Conservation (phyloP, 1,284 basidiomycete genomes). For the Austroboletus novae-zelandiae region DNA sequence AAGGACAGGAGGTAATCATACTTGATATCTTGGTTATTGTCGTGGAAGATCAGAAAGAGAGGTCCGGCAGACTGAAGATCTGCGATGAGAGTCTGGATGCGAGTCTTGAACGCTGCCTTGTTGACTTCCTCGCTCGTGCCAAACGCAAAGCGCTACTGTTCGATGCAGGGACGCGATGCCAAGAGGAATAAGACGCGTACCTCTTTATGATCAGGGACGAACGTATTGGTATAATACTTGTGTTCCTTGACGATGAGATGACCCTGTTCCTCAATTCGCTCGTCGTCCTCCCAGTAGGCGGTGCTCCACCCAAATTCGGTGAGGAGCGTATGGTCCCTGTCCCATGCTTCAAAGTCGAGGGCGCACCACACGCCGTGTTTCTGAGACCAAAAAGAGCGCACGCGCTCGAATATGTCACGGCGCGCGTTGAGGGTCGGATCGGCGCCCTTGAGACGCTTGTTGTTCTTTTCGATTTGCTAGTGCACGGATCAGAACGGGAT, state of each 20-base stretch:
- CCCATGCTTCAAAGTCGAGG: conserved; percentile 80
- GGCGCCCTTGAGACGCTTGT: conserved; percentile 68
- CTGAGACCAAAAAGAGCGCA: conserved; percentile 59
- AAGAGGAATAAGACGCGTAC: conserved; percentile 36
- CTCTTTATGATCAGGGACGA: conserved; percentile 59
- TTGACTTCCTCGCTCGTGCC: conserved; percentile 57
- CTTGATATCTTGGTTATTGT: conserved; percentile 71
- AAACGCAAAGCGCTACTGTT: conserved; percentile 58
- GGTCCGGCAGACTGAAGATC: conserved; percentile 48
- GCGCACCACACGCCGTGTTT: conserved; percentile 69
- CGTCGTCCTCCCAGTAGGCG: conserved; percentile 52
- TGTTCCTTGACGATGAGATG: conserved; percentile 71
- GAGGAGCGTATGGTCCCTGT: conserved; percentile 63
- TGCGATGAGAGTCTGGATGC: conserved; percentile 50
- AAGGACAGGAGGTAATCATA: conserved; percentile 27
- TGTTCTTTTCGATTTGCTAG: conserved; percentile 73
- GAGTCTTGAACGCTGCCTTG: conserved; percentile 49
- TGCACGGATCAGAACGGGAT: conserved; percentile 2
- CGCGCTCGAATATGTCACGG: conserved; percentile 62
- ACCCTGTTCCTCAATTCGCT: conserved; percentile 45
- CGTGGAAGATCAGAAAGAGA: conserved; percentile 80
- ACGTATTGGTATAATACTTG: conserved; percentile 56
- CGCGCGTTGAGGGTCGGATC: conserved; percentile 52
- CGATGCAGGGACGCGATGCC: neutral
- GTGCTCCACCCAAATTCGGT: conserved; percentile 77